These are phyloP conservation scores for Fusarium sublunatum DNA, from an alignment of 2,329 filamentous ascomycete genomes.

Conservation along the genomic window DNA sequence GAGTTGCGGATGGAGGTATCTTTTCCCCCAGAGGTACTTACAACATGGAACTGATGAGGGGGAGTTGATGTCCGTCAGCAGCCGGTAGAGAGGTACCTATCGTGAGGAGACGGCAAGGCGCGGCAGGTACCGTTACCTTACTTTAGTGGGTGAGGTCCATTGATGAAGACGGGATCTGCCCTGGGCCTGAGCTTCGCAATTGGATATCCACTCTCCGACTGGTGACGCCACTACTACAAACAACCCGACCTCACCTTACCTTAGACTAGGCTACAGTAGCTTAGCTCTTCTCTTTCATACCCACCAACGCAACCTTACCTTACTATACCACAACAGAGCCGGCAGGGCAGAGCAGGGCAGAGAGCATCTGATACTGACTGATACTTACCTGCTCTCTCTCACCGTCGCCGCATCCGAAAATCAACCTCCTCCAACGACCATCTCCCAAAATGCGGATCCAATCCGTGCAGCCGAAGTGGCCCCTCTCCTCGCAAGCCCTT, in stretches of 20 bases:
- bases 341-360: too few relatives aligned
- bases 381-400: too few relatives aligned
- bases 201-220: conserved; percentile 18
- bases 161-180: conserved; percentile 21
- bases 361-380: too few relatives aligned
- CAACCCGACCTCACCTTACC: conserved; percentile 28
- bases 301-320: conserved; percentile 21
- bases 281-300: background rate
- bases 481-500: conserved; percentile 34
- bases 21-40: conserved; percentile 38
- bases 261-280: too few relatives aligned
- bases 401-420: too few relatives aligned
- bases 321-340: conserved; percentile 31
- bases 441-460: conserved; percentile 41
- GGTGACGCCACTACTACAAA: conserved; percentile 36
- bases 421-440: conserved; percentile 30
- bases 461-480: conserved; percentile 46
- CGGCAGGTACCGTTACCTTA: conserved; percentile 23
- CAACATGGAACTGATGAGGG: conserved; percentile 26
- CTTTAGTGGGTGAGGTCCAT: background rate
- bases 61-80: conserved; percentile 33
- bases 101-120: conserved; percentile 26
- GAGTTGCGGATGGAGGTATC: conserved; percentile 43
- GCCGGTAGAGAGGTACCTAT: conserved; percentile 14
- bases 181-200: conserved; percentile 22